Evolutionary conservation across 805 yeast genomes (phyloP).

Genomic region (Cyberlindnera xylosilytica): DNA sequence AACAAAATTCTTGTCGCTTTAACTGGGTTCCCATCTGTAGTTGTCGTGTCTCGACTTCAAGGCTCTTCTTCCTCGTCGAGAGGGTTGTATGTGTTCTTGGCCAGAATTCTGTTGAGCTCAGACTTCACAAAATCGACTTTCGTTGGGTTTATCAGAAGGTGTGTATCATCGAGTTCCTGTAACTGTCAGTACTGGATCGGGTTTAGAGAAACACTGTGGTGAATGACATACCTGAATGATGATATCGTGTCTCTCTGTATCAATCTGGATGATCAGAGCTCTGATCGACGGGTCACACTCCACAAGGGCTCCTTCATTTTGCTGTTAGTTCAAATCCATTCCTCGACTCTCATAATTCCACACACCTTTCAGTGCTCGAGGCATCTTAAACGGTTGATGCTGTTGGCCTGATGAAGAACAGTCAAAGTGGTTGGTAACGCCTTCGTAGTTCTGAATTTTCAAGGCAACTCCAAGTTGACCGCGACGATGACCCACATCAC

Average conservation of each 20-base stretch:
- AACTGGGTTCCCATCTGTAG: too few species aligned
- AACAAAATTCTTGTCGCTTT: too few species aligned
- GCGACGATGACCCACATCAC: too few species aligned
- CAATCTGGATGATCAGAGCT: constrained; percentile 82
- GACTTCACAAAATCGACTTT: constrained; percentile 73
- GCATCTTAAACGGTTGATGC: too few species aligned
- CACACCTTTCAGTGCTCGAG: background rate
- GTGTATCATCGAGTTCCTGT: constrained; percentile 88
- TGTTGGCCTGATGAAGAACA: too few species aligned
- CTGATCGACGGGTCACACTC: constrained; percentile 89
- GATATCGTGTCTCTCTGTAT: constrained; percentile 71
- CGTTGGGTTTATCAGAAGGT: constrained; percentile 73
- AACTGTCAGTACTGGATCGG: background rate
- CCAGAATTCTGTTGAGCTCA: constrained; percentile 71
- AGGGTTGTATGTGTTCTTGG: constrained; percentile 85
- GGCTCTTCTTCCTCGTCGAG: constrained; percentile 60
- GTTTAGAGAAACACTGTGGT: constrained; percentile 7
- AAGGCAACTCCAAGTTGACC: too few species aligned
- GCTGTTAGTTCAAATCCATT: background rate
- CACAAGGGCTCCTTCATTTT: constrained; percentile 36
- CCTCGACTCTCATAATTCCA: background rate
- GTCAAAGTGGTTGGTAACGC: too few species aligned
- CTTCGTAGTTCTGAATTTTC: too few species aligned
- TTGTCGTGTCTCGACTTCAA: too few species aligned
- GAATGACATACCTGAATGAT: constrained; percentile 41